Evolutionary conservation across 2,329 filamentous ascomycete genomes (phyloP).

Genomic region (Tolypocladium cylindrosporum): DNA sequence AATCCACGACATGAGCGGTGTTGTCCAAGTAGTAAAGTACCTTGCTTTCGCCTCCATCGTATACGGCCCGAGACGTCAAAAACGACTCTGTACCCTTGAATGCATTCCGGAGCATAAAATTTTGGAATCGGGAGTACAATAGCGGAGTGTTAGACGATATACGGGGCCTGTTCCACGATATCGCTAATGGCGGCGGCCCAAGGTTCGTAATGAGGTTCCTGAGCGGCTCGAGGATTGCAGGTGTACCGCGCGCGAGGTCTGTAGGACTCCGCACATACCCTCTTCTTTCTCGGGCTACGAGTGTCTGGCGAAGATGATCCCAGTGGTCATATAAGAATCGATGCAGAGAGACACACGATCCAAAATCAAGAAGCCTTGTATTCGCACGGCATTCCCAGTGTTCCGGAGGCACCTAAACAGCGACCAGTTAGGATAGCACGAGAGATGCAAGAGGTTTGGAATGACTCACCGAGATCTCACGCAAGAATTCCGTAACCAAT

Average conservation of each 20-base stretch:
- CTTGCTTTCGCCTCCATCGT: conserved; percentile 62
- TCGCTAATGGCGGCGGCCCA: conserved; percentile 56
- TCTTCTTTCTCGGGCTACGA: conserved; percentile 49
- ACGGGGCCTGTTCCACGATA: conserved; percentile 59
- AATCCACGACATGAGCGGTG: background rate
- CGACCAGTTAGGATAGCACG: background rate
- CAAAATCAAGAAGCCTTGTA: conserved; percentile 54
- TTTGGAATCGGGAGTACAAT: conserved; percentile 58
- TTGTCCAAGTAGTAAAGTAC: conserved; percentile 19
- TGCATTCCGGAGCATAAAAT: conserved; percentile 63
- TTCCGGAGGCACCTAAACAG: conserved; percentile 35
- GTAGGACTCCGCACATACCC: conserved; percentile 45
- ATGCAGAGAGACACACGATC: conserved; percentile 60
- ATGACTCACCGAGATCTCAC: conserved; percentile 53
- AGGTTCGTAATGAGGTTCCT: conserved; percentile 55
- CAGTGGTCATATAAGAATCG: conserved; percentile 62
- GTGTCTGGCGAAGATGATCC: conserved; percentile 57
- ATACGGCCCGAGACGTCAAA: conserved; percentile 54
- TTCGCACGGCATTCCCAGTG: conserved; percentile 27
- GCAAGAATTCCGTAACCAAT: conserved; percentile 54
- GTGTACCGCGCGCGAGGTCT: conserved; percentile 40
- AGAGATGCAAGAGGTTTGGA: background rate
- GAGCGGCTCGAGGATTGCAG: conserved; percentile 50
- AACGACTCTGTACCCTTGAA: conserved; percentile 56
- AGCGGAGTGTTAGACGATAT: conserved; percentile 55